Base-by-base conservation (phyloP, 495 filamentous ascomycete species). In the Penicillium lividum region DNA sequence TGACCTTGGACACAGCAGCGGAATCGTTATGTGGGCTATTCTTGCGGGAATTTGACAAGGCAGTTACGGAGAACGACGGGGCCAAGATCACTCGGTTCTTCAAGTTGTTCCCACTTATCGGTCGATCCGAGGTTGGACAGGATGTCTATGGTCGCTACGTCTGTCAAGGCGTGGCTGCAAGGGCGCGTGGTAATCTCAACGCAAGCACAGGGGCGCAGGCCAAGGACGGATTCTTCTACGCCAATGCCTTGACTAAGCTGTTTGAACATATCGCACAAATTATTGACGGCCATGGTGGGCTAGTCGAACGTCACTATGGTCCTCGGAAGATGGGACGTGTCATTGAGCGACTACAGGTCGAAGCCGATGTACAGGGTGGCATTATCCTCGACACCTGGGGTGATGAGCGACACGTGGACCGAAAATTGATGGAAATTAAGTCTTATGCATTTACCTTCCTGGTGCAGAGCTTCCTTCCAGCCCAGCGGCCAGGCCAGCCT, bases 251-350 rank as follows among this genome's bases (percentile, higher is more conserved):
- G 54, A 97, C 92, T 4, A 91, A 90, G 68, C 69, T 98, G 40
- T 98, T 98, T 73, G 94, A 98, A 70, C 93, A 98, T 74, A 93
- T 98, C 62, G 94, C 95, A 3, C 89, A 93, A 66, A 97, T 98
- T 61, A 86, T 98, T 30, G 94, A 97, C 66, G 87, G 88, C 9
- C 94, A 98, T 70, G 89, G 92, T 7, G 84, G 83, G 0, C 79
- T 98, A 22, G 92, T 98, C 3, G 93, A 97, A 73, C 85, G 89
- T 42, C 93, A 98, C 73, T 98, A 98, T 68, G 94, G 94, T 1
- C 73, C 77, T 18, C 89, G 93, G 34, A 92, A 88, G 76, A 98
- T 98, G 95, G 84, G 89, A n/a, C 92, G 86, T 65, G 95, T 98
- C 54, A 92, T 98, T 68, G 92, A 97, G 74, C 82, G 91, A 51